These are phyloP conservation scores for Penicillium macrosclerotiorum DNA, from an alignment of 495 filamentous ascomycete species.

Conservation along the genomic window DNA sequence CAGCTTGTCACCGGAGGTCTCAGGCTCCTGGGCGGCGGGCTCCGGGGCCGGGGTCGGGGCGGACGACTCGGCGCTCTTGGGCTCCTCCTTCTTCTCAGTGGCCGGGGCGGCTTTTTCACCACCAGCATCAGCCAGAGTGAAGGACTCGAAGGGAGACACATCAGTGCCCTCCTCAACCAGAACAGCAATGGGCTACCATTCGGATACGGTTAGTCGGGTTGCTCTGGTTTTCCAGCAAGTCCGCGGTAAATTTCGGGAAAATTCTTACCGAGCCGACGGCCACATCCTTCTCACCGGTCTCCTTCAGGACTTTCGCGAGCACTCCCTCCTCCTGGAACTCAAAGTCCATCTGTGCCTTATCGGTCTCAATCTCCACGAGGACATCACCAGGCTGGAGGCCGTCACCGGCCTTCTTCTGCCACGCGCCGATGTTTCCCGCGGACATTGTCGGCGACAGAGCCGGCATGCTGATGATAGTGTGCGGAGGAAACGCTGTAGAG, in stretches of 20 bases:
- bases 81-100: conserved; percentile 62
- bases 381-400: conserved; percentile 87
- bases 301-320: conserved; percentile 91
- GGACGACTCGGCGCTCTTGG: conserved; percentile 57
- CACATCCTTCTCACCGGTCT: conserved; percentile 91
- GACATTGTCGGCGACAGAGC: conserved; percentile 98
- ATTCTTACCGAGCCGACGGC: conserved; percentile 85
- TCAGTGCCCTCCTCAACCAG: conserved; percentile 89
- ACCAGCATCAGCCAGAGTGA: conserved; percentile 86
- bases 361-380: conserved; percentile 99
- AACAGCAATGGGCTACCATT: conserved; percentile 83
- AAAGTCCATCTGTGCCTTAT: conserved; percentile 99
- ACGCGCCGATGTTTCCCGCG: conserved; percentile 91
- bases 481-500: conserved; percentile 74
- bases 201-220: not conserved
- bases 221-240: conserved; percentile 4
- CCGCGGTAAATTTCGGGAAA: conserved; percentile 27
- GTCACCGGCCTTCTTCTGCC: conserved; percentile 97
- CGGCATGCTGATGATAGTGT: conserved; percentile 96
- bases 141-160: conserved; percentile 80
- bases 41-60: conserved; percentile 57
- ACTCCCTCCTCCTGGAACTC: conserved; percentile 99
- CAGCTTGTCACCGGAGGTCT: conserved; percentile 70
- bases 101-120: conserved; percentile 66
- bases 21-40: conserved; percentile 64